A percentile compares a stretch with the other conserved stretches of the same genome.
Conservation (phyloP, 2,329 filamentous ascomycete genomes). For the Diaporthe sp. region DNA sequence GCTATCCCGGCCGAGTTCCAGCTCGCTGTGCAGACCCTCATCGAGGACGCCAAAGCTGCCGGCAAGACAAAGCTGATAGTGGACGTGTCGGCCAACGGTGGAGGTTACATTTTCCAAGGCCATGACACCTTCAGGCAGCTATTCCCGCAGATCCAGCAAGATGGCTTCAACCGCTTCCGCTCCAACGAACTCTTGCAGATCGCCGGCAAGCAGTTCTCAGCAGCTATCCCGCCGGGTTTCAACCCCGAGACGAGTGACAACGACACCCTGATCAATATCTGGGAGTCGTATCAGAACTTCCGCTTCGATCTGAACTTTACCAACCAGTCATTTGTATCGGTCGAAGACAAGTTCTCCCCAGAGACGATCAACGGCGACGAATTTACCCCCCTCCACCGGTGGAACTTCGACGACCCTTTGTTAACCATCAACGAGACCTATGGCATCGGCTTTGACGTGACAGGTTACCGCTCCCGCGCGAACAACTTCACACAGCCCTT, state of each 20-base stretch:
- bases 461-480: slow-evolving; percentile 60
- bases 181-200: slow-evolving; percentile 31
- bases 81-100: slow-evolving; percentile 68
- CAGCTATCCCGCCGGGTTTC: slow-evolving; percentile 46
- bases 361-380: slow-evolving; percentile 59
- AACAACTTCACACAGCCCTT: slow-evolving; percentile 64
- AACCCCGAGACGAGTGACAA: slow-evolving; percentile 60
- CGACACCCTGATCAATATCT: slow-evolving; percentile 52
- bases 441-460: slow-evolving; percentile 48
- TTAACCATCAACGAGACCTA: slow-evolving; percentile 52
- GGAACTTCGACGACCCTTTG: slow-evolving; percentile 58
- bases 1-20: slow-evolving; percentile 49
- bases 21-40: slow-evolving; percentile 49
- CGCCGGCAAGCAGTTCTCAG: slow-evolving; percentile 31
- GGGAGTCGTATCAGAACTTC: slow-evolving; percentile 63
- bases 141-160: slow-evolving; percentile 62
- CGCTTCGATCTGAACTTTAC: slow-evolving; percentile 62
- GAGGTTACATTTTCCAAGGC: slow-evolving; percentile 66
- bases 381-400: slow-evolving; percentile 63
- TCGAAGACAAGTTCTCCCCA: slow-evolving; percentile 56
- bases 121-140: slow-evolving; percentile 69
- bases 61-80: slow-evolving; percentile 70
- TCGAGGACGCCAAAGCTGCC: slow-evolving; percentile 53
- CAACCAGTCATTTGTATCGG: slow-evolving; percentile 60
- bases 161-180: slow-evolving; percentile 53